These are phyloP conservation scores for Hydrangea macrophylla DNA, from an alignment of 148 eudicot species.

Conservation along the genomic window DNA sequence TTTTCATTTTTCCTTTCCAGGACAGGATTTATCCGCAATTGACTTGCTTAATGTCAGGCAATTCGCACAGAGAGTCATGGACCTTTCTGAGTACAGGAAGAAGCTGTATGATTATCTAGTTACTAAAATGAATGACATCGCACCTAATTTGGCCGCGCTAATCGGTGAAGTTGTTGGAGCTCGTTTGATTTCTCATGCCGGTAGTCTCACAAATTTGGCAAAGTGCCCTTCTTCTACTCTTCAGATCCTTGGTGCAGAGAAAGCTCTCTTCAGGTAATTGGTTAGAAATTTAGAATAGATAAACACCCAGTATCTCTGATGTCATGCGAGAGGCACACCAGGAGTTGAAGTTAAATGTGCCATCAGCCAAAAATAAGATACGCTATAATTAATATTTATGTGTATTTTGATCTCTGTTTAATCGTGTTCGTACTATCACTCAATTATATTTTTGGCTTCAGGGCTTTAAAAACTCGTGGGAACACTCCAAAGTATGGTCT, in stretches of 20 bases:
- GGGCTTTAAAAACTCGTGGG: constrained; percentile 91
- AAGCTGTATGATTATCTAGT: constrained; percentile 82
- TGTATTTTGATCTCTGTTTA: background rate
- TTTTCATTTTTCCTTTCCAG: constrained; percentile 33
- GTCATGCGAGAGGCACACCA: background rate
- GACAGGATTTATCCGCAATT: constrained; percentile 85
- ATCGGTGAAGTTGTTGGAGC: constrained; percentile 99
- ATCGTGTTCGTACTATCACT: background rate
- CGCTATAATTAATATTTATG: no score
- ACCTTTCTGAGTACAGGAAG: constrained; percentile 88
- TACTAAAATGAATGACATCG: constrained; percentile 88
- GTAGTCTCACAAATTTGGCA: constrained; percentile 95
- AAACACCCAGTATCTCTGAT: no score
- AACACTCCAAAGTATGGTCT: constrained; percentile 98
- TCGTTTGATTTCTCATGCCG: constrained; percentile 94
- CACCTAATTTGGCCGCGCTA: constrained; percentile 91
- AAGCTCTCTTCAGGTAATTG: constrained; percentile 86
- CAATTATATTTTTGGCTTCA: constrained; percentile 20
- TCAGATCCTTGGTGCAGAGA: constrained; percentile 97
- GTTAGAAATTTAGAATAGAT: background rate
- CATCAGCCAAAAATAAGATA: background rate
- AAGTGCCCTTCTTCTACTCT: constrained; percentile 98
- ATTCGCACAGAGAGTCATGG: constrained; percentile 94
- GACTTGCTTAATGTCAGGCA: constrained; percentile 90
- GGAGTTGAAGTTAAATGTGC: background rate